Evolutionary conservation across 352 stramenopile species (phyloP), one percentile per base, ranked within the genome.

Genomic region (Thalassiosira delicatula): DNA sequence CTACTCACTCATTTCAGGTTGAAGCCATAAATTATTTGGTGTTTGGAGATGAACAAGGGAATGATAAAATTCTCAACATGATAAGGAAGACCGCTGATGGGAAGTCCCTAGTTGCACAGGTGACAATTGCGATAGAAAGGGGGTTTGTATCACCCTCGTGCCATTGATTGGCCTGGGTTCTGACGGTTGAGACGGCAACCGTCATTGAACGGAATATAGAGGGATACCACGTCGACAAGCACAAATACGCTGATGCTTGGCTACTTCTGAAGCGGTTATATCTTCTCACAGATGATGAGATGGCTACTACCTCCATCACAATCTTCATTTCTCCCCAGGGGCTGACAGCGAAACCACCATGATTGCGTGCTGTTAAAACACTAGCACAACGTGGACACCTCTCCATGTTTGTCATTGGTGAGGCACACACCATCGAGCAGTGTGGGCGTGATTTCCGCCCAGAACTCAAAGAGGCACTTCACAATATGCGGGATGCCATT

Each of bases 181-280:
- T 68, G 59, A 53, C 17, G 19, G 59, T 68, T 12, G 14, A 1
- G 21, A 71, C n/a, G 21, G 7, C 23, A 19, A 32, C 17, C 21
- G 27, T 60, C 1, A 8, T 40, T 12, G 23, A 42, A 37, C 29
- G 54, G 4, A 17, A n/a, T 37, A 17, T 71, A 17, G 37, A 71
- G 17, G 62, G 9, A 1, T 71, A 68, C 59, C 59, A 68, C 35
- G 12, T 49, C 23, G 59, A 51, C 17, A 33, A 68, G 27, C 27
- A 68, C n/a, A 33, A 30, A 46, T 29, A 25, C 17, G 7, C 3
- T 14, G 8, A 2, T 9, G 17, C 23, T 7, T 35, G 9, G 23
- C 17, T 33, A 33, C 25, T 61, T 4, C 17, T 19, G 3, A n/a
- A 14, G 4, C 17, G 23, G 3, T 9, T 61, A 12, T 29, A 35